Percentiles rank a stretch among this genome's conserved stretches.
Evolutionary conservation across 768 basidiomycete species (phyloP).

Genomic region (Lentinula guzmanii): DNA sequence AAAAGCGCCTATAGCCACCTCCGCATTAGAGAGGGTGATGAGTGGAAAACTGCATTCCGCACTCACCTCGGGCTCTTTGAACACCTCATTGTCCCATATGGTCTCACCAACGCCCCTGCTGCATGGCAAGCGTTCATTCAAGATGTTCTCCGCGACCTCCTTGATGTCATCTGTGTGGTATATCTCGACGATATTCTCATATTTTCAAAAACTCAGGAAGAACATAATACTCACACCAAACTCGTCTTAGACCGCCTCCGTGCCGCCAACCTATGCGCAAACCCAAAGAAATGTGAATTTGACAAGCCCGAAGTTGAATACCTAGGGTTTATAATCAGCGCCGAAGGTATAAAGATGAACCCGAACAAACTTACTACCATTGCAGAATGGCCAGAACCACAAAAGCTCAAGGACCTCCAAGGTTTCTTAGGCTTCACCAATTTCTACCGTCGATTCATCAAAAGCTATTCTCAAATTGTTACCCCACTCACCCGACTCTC

Average conservation of each 20-base stretch:
- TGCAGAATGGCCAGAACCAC: conserved; percentile 30
- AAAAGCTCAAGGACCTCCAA: conserved; percentile 23
- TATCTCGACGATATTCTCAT: conserved; percentile 34
- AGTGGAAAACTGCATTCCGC: conserved; percentile 35
- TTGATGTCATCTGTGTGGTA: conserved; percentile 8
- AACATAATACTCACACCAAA: conserved; percentile 13
- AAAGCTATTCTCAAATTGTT: conserved; percentile 21
- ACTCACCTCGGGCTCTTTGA: conserved; percentile 30
- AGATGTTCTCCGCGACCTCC: conserved; percentile 27
- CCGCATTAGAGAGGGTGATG: conserved; percentile 22
- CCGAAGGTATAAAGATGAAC: conserved; percentile 27
- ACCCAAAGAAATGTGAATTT: conserved; percentile 32
- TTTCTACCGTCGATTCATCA: conserved; percentile 10
- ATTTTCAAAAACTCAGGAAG: conserved; percentile 20
- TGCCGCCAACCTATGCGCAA: conserved; percentile 23
- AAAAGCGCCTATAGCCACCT: too few relatives aligned
- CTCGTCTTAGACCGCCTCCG: conserved; percentile 16
- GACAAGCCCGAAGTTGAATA: background rate
- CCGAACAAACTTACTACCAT: conserved; percentile 28
- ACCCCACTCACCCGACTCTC: conserved; percentile 21
- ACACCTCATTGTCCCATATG: conserved; percentile 33
- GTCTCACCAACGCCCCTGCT: conserved; percentile 25
- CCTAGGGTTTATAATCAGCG: conserved; percentile 15
- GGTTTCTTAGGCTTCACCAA: conserved; percentile 36
- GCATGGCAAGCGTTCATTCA: conserved; percentile 37